A percentile compares a stretch with the other conserved stretches of the same genome.
Evolutionary conservation across 371 early-diverging fungal genomes (phyloP).

Genomic region (Blakeslea trispora): DNA sequence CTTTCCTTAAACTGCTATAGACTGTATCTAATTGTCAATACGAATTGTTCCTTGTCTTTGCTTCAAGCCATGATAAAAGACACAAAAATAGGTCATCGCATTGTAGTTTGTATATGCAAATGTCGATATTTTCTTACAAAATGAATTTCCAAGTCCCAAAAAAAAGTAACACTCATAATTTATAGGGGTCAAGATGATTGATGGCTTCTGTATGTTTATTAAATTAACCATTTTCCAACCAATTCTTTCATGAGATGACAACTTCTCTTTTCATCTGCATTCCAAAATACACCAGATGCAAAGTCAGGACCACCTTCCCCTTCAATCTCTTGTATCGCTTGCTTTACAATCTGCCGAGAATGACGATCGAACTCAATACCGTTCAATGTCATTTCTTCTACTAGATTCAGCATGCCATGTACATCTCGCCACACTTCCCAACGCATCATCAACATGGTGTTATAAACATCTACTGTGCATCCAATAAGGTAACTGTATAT

Average conservation of each 20-base stretch:
- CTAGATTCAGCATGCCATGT: constrained; percentile 39
- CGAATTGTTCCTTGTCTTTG: too few species aligned
- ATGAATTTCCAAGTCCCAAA: too few species aligned
- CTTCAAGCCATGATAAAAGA: too few species aligned
- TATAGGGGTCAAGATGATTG: too few species aligned
- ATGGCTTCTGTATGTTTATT: too few species aligned
- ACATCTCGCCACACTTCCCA: constrained; percentile 44
- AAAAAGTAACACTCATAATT: too few species aligned
- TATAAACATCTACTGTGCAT: constrained; percentile 44
- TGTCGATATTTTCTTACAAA: too few species aligned
- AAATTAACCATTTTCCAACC: constrained; percentile 39
- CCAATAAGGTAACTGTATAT: constrained; percentile 43
- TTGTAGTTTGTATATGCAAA: too few species aligned
- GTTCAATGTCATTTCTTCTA: constrained; percentile 47
- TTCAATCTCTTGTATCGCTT: constrained; percentile 28
- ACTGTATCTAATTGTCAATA: too few species aligned
- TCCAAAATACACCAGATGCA: constrained; percentile 27
- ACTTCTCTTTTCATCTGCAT: constrained; percentile 34
- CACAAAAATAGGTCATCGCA: too few species aligned
- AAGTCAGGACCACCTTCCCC: constrained; percentile 9
- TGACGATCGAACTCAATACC: constrained; percentile 35
- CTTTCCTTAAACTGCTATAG: too few species aligned
- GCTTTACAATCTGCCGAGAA: constrained; percentile 30
- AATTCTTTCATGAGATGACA: constrained; percentile 37
- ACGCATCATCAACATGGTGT: constrained; percentile 33